A percentile compares a stretch with the other conserved stretches of the same genome.
Evolutionary conservation across 352 stramenopile species (phyloP).

Genomic region (Pseudoperonospora humuli): DNA sequence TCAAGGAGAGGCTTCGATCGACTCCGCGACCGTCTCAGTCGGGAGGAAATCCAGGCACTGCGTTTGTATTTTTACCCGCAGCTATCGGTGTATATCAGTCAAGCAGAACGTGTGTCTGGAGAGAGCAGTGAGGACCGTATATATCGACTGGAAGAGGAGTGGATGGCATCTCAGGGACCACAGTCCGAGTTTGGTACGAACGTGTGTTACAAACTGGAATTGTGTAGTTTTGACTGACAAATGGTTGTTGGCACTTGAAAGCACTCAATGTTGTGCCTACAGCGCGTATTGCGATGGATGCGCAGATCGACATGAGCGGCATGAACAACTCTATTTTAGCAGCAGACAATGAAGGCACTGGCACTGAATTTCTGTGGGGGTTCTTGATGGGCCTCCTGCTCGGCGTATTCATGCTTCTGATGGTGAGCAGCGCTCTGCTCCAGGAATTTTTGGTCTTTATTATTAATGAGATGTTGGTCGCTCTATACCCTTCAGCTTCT

Average conservation of each 20-base stretch:
- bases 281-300: conserved; percentile 58
- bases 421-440: conserved; percentile 35
- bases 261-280: conserved; percentile 74
- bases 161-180: conserved; percentile 81
- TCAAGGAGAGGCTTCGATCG: conserved; percentile 65
- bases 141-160: conserved; percentile 84
- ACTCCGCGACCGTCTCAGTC: conserved; percentile 71
- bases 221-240: not conserved
- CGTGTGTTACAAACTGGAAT: not conserved
- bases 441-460: not conserved
- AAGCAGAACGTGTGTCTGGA: conserved; percentile 61
- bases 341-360: conserved; percentile 83
- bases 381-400: conserved; percentile 84
- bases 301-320: conserved; percentile 80
- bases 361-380: conserved; percentile 83
- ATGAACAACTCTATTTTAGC: conserved; percentile 79
- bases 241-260: conserved; percentile 14
- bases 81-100: conserved; percentile 76
- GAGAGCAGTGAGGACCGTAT: conserved; percentile 84
- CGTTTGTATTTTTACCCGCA: conserved; percentile 84
- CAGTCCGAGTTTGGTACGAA: conserved; percentile 80
- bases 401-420: conserved; percentile 86
- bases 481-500: conserved; percentile 41
- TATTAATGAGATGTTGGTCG: conserved; percentile 1
- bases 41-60: conserved; percentile 79